Percentiles rank a stretch among this genome's conserved stretches.
Conservation (phyloP, 495 filamentous ascomycete species). For the Lasiosphaeria hispida region DNA sequence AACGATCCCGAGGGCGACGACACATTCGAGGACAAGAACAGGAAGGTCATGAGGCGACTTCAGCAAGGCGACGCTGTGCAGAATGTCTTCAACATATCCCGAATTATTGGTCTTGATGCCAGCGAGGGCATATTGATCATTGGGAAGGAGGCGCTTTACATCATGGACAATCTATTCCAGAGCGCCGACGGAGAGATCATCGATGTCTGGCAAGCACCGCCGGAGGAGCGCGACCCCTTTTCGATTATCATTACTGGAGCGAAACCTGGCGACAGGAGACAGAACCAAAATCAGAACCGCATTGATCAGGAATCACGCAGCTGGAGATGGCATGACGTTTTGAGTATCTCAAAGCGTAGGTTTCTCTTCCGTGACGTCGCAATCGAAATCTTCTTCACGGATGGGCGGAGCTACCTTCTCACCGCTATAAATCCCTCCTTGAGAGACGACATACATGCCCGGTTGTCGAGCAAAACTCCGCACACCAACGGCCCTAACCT, state of each 20-base stretch:
- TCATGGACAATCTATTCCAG: constrained; percentile 94
- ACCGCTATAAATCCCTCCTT: constrained; percentile 69
- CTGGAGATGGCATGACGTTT: constrained; percentile 92
- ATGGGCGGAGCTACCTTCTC: constrained; percentile 90
- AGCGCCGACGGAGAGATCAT: constrained; percentile 92
- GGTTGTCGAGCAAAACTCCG: constrained; percentile 72
- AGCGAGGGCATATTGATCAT: constrained; percentile 87
- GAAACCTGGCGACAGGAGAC: constrained; percentile 60
- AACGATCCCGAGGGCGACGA: constrained; percentile 79
- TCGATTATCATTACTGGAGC: constrained; percentile 86
- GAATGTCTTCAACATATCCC: constrained; percentile 89
- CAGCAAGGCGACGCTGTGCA: constrained; percentile 92
- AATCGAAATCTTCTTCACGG: constrained; percentile 93
- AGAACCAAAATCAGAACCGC: constrained; percentile 41
- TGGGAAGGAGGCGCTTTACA: constrained; percentile 89
- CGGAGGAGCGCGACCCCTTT: constrained; percentile 91
- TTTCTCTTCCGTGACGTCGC: constrained; percentile 96
- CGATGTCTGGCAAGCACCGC: constrained; percentile 88
- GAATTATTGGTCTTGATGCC: constrained; percentile 89
- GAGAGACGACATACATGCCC: constrained; percentile 75
- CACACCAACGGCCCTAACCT: constrained; percentile 58
- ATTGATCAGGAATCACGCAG: constrained; percentile 76
- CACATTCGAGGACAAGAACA: constrained; percentile 92
- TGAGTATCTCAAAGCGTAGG: constrained; percentile 94
- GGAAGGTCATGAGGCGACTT: constrained; percentile 93